Conservation (phyloP, 371 early-diverging fungal species). For the Lichtheimia corymbifera region DNA sequence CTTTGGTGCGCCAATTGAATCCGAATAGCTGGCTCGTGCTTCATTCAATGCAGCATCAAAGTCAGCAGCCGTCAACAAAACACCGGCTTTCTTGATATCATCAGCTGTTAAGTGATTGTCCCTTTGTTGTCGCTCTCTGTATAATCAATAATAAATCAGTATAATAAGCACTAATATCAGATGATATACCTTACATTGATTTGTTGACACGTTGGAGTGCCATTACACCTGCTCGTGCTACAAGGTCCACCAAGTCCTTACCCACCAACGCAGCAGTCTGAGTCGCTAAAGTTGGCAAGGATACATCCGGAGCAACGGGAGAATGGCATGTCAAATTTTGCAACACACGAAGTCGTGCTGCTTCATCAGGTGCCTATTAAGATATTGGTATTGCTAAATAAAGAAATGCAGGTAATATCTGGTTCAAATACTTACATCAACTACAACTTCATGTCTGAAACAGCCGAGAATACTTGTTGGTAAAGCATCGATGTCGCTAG, state of each 20-base stretch:
- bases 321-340: constrained; percentile 49
- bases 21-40: constrained; percentile 84
- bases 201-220: constrained; percentile 70
- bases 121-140: constrained; percentile 2
- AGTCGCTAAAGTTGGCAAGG: constrained; percentile 69
- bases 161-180: background rate
- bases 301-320: constrained; percentile 77
- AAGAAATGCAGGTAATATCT: background rate
- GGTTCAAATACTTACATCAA: constrained; percentile 42
- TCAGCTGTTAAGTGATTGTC: constrained; percentile 26
- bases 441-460: constrained; percentile 75
- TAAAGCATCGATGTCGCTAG: constrained; percentile 74
- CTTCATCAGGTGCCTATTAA: constrained; percentile 68
- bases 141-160: background rate
- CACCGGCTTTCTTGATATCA: constrained; percentile 71
- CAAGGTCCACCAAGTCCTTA: constrained; percentile 79
- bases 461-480: constrained; percentile 69
- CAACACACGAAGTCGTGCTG: constrained; percentile 64
- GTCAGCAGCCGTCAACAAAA: constrained; percentile 74
- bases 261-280: constrained; percentile 93
- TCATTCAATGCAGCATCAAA: constrained; percentile 78
- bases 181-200: constrained; percentile 42
- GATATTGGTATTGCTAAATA: background rate
- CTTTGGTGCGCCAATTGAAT: constrained; percentile 94
- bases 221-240: constrained; percentile 69